Evolutionary conservation across 352 stramenopile genomes (phyloP).

Genomic region (Thraustochytrium sp.): DNA sequence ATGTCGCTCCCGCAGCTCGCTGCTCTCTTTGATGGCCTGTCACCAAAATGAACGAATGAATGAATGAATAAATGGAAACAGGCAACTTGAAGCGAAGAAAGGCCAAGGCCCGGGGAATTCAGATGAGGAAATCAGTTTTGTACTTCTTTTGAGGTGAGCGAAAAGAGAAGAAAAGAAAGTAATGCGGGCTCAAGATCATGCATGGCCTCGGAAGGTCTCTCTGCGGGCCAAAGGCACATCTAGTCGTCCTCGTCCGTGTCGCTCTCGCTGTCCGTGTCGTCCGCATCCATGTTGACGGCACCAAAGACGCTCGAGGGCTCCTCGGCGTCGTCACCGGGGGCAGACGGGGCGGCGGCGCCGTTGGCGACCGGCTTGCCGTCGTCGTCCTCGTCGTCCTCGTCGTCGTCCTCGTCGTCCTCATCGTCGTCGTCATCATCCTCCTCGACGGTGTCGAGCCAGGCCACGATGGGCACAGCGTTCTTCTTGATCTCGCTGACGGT

Average conservation of each 20-base stretch:
- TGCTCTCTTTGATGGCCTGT: neutral
- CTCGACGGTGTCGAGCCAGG: conserved; percentile 19
- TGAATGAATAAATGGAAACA: too few relatives aligned
- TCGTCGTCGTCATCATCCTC: conserved; percentile 1
- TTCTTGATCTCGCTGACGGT: neutral
- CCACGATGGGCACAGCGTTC: neutral
- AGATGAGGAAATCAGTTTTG: too few relatives aligned
- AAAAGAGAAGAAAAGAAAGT: neutral
- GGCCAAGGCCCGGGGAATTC: too few relatives aligned
- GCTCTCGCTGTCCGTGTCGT: conserved; percentile 32
- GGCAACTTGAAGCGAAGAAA: too few relatives aligned
- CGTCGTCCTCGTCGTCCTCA: neutral
- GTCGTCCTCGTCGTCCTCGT: neutral
- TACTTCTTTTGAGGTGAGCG: too few relatives aligned
- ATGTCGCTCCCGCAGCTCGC: conserved; percentile 59
- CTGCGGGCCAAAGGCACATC: neutral
- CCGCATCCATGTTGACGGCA: neutral
- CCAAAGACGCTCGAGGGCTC: conserved; percentile 25
- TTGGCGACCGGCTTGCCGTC: neutral
- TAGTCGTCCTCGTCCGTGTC: conserved; percentile 27
- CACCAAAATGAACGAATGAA: too few relatives aligned
- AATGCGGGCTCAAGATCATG: too few relatives aligned
- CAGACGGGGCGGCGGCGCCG: neutral
- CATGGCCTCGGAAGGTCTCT: too few relatives aligned
- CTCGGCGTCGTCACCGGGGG: neutral